Percentiles rank a stretch among this genome's conserved stretches.
Conservation (phyloP, 2,329 filamentous ascomycete species). For the Thyridium curvatum region DNA sequence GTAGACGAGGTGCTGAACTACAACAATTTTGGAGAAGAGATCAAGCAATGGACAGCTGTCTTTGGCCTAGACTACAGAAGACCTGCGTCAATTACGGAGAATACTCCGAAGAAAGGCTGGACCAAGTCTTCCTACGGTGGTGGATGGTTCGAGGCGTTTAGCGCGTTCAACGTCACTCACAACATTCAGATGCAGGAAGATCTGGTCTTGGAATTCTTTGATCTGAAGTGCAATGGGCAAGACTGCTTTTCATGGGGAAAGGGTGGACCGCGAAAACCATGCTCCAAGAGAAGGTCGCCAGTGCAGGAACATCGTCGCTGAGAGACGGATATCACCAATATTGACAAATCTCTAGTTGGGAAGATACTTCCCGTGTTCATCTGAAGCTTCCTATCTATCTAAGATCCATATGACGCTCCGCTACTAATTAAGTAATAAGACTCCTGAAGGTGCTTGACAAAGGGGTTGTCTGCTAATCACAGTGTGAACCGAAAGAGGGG, state of each 20-base stretch:
- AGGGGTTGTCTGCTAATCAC: background rate
- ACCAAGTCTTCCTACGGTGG: background rate
- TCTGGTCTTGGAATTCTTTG: background rate
- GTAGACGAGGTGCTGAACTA: constrained; percentile 43
- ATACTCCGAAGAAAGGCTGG: background rate
- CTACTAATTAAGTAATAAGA: too few relatives aligned
- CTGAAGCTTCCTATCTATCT: too few relatives aligned
- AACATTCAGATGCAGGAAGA: background rate
- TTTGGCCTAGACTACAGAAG: constrained; percentile 12
- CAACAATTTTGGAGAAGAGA: constrained; percentile 45
- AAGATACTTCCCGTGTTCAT: too few relatives aligned
- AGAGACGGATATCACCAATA: too few relatives aligned
- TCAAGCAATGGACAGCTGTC: constrained; percentile 46
- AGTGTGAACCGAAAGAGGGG: constrained; percentile 8
- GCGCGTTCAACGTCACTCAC: background rate
- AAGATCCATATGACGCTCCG: too few relatives aligned
- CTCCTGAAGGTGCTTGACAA: too few relatives aligned
- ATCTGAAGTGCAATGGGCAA: background rate
- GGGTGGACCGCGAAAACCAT: background rate
- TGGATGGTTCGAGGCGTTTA: background rate
- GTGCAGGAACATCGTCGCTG: too few relatives aligned
- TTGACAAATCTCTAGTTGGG: too few relatives aligned
- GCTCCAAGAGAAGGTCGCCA: too few relatives aligned
- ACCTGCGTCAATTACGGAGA: background rate
- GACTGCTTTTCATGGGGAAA: background rate